phyloP scores from a whole-genome alignment of 768 basidiomycete species.

The Mrakia hoshinonis region DNA sequence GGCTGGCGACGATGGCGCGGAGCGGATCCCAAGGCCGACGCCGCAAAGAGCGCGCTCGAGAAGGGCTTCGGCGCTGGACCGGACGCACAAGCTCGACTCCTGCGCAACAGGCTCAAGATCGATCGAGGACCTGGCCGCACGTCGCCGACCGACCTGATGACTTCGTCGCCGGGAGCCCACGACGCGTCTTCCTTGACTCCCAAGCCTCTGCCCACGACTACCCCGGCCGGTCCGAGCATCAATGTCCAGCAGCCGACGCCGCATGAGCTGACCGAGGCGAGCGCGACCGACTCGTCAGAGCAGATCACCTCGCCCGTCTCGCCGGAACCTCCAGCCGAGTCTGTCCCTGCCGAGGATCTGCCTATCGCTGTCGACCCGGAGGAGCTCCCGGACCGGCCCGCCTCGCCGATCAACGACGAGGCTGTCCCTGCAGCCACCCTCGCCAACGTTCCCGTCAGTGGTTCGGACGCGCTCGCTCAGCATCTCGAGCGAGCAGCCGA shows the following conservation, averaged over 20 bases:
- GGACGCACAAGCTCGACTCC: conserved; percentile 20
- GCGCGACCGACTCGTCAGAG: background rate
- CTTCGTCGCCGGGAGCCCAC: background rate
- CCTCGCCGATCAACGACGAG: background rate
- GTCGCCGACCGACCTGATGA: background rate
- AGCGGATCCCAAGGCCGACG: conserved; percentile 36
- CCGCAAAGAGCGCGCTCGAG: background rate
- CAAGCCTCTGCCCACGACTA: background rate
- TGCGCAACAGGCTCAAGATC: conserved; percentile 25
- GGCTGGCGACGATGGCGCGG: conserved; percentile 42
- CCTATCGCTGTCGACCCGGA: background rate
- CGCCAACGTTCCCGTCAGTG: conserved; percentile 20
- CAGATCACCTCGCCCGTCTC: too few relatives aligned
- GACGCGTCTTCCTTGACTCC: background rate
- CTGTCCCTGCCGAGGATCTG: background rate
- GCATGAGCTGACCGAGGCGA: background rate
- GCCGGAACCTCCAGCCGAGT: background rate
- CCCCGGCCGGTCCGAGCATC: background rate
- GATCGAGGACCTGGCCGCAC: conserved; percentile 19
- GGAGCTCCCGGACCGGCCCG: background rate
- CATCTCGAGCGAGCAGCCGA: conserved; percentile 20
- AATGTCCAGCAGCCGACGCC: conserved; percentile 14
- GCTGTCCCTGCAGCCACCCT: conserved; percentile 9
- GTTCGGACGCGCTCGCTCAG: conserved; percentile 12
- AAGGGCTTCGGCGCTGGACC: conserved; percentile 7